Conservation (phyloP, 768 basidiomycete species). For the Coprinellus micaceus region DNA sequence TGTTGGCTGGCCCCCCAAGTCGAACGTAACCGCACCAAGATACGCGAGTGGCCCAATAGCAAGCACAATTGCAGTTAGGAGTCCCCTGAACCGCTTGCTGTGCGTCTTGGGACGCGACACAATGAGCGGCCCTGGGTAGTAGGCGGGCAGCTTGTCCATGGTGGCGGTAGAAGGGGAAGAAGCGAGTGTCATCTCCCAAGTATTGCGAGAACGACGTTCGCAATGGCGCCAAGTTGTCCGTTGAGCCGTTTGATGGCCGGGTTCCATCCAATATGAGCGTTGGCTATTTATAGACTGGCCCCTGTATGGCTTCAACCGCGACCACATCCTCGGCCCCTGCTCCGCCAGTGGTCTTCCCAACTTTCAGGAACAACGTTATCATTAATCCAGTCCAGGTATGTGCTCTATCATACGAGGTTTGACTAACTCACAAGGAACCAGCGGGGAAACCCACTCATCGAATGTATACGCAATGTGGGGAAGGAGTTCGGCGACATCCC, state of each 20-base stretch:
- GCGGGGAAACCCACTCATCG: conserved; percentile 87
- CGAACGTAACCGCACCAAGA: conserved; percentile 18
- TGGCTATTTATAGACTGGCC: not conserved
- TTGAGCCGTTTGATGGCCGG: not conserved
- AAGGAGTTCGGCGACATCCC: conserved; percentile 95
- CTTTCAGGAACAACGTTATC: conserved; percentile 59
- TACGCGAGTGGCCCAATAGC: conserved; percentile 23
- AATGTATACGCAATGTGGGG: conserved; percentile 80
- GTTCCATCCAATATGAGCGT: not conserved
- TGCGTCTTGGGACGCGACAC: not conserved
- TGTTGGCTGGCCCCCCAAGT: conserved; percentile 15
- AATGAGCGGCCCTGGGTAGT: conserved; percentile 14
- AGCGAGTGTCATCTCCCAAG: not conserved
- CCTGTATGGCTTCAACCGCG: conserved; percentile 7
- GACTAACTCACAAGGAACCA: conserved; percentile 24
- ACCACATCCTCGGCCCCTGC: conserved; percentile 19
- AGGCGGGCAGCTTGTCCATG: conserved; percentile 35
- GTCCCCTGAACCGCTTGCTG: conserved; percentile 16
- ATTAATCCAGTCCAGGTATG: conserved; percentile 58
- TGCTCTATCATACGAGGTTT: not conserved
- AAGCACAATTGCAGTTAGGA: conserved; percentile 21
- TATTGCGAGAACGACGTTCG: not conserved
- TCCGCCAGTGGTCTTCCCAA: conserved; percentile 64
- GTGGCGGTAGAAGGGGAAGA: conserved; percentile 4
- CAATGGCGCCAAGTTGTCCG: not conserved